Evolutionary conservation across 164 flowering plant species (phyloP).

Genomic region (Nymphaea thermarum): DNA sequence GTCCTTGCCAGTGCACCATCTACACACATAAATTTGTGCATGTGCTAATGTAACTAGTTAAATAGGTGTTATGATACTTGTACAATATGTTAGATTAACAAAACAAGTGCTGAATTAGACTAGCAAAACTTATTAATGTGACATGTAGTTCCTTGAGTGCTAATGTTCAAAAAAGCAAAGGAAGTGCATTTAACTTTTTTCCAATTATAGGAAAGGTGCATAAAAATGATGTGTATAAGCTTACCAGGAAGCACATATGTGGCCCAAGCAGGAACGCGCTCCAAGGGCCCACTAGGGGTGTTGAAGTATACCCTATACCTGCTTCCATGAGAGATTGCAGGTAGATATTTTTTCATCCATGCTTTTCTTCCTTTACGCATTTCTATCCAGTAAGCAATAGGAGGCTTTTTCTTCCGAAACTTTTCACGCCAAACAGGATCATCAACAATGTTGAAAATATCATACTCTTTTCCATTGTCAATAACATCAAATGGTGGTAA

Average conservation of each 20-base stretch:
- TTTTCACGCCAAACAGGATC: constrained; percentile 62
- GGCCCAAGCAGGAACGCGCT: constrained; percentile 98
- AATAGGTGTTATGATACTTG: too few relatives aligned
- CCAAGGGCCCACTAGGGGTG: constrained; percentile 85
- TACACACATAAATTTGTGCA: too few relatives aligned
- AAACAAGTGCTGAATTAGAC: too few relatives aligned
- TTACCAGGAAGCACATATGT: constrained; percentile 91
- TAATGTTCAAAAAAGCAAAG: too few relatives aligned
- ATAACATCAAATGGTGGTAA: constrained; percentile 68
- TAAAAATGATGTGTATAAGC: background rate
- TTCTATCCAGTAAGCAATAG: constrained; percentile 84
- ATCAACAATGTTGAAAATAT: constrained; percentile 39
- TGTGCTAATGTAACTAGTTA: too few relatives aligned
- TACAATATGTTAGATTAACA: too few relatives aligned
- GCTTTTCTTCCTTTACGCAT: constrained; percentile 92
- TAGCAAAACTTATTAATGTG: too few relatives aligned
- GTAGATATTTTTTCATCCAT: constrained; percentile 79
- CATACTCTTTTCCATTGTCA: constrained; percentile 68
- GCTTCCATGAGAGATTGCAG: constrained; percentile 85
- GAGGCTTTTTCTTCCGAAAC: constrained; percentile 60
- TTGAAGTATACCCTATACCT: constrained; percentile 90
- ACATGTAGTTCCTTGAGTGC: too few relatives aligned
- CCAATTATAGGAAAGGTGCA: too few relatives aligned
- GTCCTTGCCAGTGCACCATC: too few relatives aligned
- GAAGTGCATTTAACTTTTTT: too few relatives aligned